Conservation (phyloP, 257 asterid genomes). For the Solanum etuberosum region DNA sequence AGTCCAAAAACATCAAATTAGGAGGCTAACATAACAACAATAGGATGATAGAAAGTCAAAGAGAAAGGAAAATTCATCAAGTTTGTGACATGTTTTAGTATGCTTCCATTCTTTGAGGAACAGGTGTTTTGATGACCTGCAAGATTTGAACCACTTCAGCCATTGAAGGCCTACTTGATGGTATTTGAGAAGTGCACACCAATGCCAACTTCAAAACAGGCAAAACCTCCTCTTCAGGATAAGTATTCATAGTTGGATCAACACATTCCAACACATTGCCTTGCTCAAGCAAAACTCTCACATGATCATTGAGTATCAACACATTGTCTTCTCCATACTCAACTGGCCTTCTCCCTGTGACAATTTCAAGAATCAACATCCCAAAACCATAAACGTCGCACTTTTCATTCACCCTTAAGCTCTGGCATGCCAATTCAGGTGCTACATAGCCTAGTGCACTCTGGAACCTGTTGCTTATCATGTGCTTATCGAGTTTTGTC, state of each 20-base stretch:
- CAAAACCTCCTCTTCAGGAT: constrained; percentile 73
- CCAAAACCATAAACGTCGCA: constrained; percentile 91
- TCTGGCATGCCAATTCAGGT: constrained; percentile 85
- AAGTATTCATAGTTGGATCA: constrained; percentile 55
- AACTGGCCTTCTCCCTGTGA: constrained; percentile 64
- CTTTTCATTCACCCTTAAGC: constrained; percentile 78
- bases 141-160: constrained; percentile 88
- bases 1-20: not conserved
- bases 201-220: constrained; percentile 75
- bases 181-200: constrained; percentile 92
- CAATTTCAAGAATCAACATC: constrained; percentile 70
- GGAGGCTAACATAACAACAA: not conserved
- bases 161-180: constrained; percentile 97
- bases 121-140: constrained; percentile 76
- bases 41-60: not conserved
- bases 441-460: constrained; percentile 83
- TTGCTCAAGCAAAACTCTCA: constrained; percentile 60
- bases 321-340: constrained; percentile 89
- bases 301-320: constrained; percentile 67
- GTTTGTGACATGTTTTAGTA: constrained; percentile 5
- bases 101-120: constrained; percentile 43
- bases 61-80: not conserved
- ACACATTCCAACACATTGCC: constrained; percentile 73
- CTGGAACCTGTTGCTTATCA: constrained; percentile 48
- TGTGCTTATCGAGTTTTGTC: constrained; percentile 54